Evolutionary conservation across 768 basidiomycete genomes (phyloP).

Genomic region (Lanmaoa rubissima): DNA sequence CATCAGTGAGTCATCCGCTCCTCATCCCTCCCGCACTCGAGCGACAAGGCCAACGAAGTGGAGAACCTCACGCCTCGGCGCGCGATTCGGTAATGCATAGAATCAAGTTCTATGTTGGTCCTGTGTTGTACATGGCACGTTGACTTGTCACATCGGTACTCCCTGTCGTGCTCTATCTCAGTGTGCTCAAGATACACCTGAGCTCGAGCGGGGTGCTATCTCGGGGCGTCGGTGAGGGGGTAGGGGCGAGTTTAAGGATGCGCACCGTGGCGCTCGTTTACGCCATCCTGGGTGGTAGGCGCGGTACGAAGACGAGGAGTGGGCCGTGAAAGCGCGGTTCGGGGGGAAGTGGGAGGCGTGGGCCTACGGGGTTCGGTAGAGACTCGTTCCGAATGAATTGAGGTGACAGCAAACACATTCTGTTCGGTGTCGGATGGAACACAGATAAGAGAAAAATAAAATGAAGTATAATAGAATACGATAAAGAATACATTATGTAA

Average conservation of each 20-base stretch:
- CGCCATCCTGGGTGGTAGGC: slow-evolving; percentile 3
- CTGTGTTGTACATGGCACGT: neutral
- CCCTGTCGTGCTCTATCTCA: slow-evolving; percentile 11
- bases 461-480: neutral
- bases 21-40: no score
- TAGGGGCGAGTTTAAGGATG: slow-evolving; percentile 33
- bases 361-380: slow-evolving; percentile 46
- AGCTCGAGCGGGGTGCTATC: neutral
- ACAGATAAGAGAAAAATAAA: neutral
- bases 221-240: neutral
- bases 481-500: neutral
- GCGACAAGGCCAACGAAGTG: no score
- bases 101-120: neutral
- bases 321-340: slow-evolving; percentile 10
- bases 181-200: neutral
- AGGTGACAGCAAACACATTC: neutral
- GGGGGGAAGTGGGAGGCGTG: slow-evolving; percentile 33
- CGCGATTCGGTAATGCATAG: no score
- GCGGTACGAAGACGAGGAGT: slow-evolving; percentile 17
- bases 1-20: no score
- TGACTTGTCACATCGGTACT: neutral
- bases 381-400: slow-evolving; percentile 47
- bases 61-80: no score
- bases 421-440: neutral
- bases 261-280: slow-evolving; percentile 9